Evolutionary conservation across 345 rosid species (phyloP).

Genomic region (Corchorus capsularis): DNA sequence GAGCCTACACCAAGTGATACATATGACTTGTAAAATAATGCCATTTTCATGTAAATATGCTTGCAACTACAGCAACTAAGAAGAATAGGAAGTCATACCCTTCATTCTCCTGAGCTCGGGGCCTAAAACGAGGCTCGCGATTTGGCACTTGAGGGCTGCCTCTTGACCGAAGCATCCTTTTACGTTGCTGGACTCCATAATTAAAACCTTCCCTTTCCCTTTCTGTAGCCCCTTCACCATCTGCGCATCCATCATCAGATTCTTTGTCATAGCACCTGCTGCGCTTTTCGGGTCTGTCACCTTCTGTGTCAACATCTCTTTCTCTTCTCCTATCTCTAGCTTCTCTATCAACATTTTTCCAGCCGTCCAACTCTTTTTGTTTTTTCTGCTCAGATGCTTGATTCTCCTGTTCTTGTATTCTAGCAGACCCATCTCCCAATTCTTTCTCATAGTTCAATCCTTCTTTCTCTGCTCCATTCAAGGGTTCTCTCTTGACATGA

Average conservation of each 20-base stretch:
- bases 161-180: slow-evolving; percentile 93
- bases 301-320: slow-evolving; percentile 75
- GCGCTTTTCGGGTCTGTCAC: slow-evolving; percentile 85
- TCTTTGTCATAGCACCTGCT: slow-evolving; percentile 66
- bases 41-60: slow-evolving; percentile 14
- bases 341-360: slow-evolving; percentile 73
- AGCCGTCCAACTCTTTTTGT: slow-evolving; percentile 67
- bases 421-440: slow-evolving; percentile 62
- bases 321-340: slow-evolving; percentile 83
- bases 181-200: slow-evolving; percentile 92
- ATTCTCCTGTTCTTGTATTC: slow-evolving; percentile 61
- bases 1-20: background rate
- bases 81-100: slow-evolving; percentile 58
- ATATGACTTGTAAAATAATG: slow-evolving; percentile 19
- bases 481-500: slow-evolving; percentile 63
- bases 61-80: slow-evolving; percentile 24
- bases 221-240: slow-evolving; percentile 74
- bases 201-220: slow-evolving; percentile 81
- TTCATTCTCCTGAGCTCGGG: slow-evolving; percentile 80
- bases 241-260: slow-evolving; percentile 87
- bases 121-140: slow-evolving; percentile 63
- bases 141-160: slow-evolving; percentile 82
- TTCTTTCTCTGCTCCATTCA: slow-evolving; percentile 72
- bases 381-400: slow-evolving; percentile 61
- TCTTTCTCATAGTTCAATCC: slow-evolving; percentile 61